Evolutionary conservation across 2,329 filamentous ascomycete genomes (phyloP).

Genomic region (Stagonosporopsis tanaceti): DNA sequence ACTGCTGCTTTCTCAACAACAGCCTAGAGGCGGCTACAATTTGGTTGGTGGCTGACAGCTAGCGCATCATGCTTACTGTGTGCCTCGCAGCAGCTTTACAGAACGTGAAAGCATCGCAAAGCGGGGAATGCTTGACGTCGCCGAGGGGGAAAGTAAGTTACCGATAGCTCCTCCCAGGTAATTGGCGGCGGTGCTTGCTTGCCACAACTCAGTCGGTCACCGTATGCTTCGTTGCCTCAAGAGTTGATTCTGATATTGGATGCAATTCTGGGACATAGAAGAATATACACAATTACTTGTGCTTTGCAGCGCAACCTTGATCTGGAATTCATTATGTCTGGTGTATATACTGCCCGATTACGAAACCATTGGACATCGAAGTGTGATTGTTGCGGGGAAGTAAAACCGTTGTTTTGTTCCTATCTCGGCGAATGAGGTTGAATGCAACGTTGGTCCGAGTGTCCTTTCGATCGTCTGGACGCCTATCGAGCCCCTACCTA

Average conservation of each 20-base stretch:
- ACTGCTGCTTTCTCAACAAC: neutral
- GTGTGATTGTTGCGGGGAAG: neutral
- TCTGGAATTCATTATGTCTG: neutral
- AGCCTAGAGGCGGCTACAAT: neutral
- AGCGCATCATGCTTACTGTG: constrained; percentile 12
- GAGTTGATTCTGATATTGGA: neutral
- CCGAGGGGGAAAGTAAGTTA: neutral
- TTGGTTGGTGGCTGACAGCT: constrained; percentile 7
- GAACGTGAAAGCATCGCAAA: neutral
- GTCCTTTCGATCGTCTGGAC: neutral
- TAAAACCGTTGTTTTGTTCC: neutral
- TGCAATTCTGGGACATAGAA: neutral
- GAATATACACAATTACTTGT: neutral
- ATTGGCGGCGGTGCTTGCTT: neutral
- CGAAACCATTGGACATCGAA: neutral
- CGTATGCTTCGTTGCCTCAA: neutral
- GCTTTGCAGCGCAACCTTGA: neutral
- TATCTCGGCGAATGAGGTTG: neutral
- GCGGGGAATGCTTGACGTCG: neutral
- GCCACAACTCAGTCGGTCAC: neutral
- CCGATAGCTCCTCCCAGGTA: neutral
- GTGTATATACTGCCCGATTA: neutral
- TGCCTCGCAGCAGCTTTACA: neutral
- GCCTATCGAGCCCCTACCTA: neutral
- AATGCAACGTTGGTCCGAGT: neutral